A percentile compares a stretch with the other conserved stretches of the same genome.
Evolutionary conservation across 257 asterid genomes (phyloP).

Genomic region (Solanum virginianum): DNA sequence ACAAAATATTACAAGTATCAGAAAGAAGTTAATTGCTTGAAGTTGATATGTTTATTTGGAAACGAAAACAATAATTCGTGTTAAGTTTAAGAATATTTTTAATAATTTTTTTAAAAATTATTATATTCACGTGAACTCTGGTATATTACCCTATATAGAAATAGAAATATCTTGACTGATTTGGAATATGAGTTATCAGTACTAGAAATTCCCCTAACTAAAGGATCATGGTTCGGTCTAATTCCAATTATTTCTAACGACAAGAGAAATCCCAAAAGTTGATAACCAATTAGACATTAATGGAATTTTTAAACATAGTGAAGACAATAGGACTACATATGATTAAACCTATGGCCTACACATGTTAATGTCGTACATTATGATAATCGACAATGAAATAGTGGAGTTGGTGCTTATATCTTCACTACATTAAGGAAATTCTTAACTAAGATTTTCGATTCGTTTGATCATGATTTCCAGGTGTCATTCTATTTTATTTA

Average conservation of each 20-base stretch:
- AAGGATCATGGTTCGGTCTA: background rate
- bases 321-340: background rate
- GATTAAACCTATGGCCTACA: background rate
- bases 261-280: background rate
- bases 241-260: background rate
- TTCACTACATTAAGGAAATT: background rate
- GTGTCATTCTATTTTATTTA: constrained; percentile 2
- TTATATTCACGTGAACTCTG: background rate
- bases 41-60: no score
- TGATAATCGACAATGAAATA: background rate
- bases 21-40: background rate
- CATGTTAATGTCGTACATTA: background rate
- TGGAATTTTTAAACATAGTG: background rate
- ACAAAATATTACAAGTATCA: background rate
- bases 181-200: background rate
- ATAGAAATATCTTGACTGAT: no score
- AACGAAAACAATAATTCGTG: no score
- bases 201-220: background rate
- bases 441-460: background rate
- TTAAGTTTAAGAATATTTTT: no score
- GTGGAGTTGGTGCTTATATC: constrained; percentile 14
- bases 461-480: background rate
- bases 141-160: background rate
- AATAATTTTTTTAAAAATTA: background rate
- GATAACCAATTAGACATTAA: background rate